Conservation (phyloP, 2,329 filamentous ascomycete species). For the Sporothrix protearum region DNA sequence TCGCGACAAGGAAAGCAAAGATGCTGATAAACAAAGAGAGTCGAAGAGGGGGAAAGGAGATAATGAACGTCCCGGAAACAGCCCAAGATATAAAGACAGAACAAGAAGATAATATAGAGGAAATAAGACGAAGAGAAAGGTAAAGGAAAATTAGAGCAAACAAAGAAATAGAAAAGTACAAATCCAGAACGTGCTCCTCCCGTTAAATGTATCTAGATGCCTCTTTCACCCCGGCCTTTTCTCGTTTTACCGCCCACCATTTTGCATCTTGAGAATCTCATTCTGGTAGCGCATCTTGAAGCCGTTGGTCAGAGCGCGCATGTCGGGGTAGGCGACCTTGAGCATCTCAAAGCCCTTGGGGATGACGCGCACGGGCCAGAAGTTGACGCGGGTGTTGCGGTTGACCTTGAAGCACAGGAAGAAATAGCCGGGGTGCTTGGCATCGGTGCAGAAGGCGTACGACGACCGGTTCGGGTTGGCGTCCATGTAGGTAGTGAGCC, state of each 20-base stretch:
- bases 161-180: background rate
- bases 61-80: background rate
- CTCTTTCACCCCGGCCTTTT: no score
- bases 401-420: slow-evolving; percentile 95
- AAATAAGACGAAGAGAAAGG: no score
- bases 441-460: slow-evolving; percentile 93
- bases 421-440: slow-evolving; percentile 91
- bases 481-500: slow-evolving; percentile 92
- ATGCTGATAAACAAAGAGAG: background rate
- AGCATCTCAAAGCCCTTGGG: slow-evolving; percentile 91
- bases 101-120: no score
- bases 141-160: background rate
- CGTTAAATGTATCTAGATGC: background rate
- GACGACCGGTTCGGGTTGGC: slow-evolving; percentile 91
- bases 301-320: slow-evolving; percentile 91
- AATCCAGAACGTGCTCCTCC: background rate
- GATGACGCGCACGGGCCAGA: slow-evolving; percentile 84
- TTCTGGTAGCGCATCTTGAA: slow-evolving; percentile 80
- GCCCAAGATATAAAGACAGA: background rate
- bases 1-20: background rate
- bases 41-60: no score
- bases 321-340: slow-evolving; percentile 86
- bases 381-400: slow-evolving; percentile 65
- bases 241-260: slow-evolving; percentile 23
- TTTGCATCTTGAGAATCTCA: slow-evolving; percentile 60